These are phyloP conservation scores for Pseudopyricularia cyperi DNA, from an alignment of 2,329 filamentous ascomycete species.

Conservation along the genomic window DNA sequence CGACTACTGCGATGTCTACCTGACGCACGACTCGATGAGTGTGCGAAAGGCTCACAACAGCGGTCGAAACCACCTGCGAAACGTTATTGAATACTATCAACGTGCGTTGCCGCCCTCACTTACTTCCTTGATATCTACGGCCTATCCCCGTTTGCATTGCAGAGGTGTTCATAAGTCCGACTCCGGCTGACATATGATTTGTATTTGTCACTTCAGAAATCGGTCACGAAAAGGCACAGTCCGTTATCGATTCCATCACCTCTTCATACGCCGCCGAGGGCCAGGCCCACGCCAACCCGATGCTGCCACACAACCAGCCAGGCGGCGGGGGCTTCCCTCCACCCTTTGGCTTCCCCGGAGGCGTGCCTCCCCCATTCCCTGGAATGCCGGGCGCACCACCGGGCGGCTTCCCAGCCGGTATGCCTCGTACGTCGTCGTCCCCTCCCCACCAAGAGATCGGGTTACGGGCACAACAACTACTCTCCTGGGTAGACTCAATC, in stretches of 20 bases:
- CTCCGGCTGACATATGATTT: not conserved
- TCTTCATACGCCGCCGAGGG: conserved; percentile 91
- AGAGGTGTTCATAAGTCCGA: not conserved
- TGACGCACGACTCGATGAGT: conserved; percentile 99
- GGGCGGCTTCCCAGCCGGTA: conserved; percentile 4
- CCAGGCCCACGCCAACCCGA: conserved; percentile 73
- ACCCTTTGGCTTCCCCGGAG: conserved; percentile 21
- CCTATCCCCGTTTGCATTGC: not conserved
- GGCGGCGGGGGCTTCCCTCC: conserved; percentile 25
- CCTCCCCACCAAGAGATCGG: not conserved
- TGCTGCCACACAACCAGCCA: conserved; percentile 60
- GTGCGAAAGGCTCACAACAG: conserved; percentile 98
- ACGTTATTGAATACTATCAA: conserved; percentile 98
- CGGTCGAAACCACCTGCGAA: conserved; percentile 90
- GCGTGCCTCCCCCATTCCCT: conserved; percentile 13
- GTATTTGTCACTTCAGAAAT: conserved; percentile 51
- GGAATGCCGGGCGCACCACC: conserved; percentile 11
- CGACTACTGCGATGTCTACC: conserved; percentile 99
- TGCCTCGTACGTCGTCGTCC: conserved; percentile 1
- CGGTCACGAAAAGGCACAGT: conserved; percentile 95
- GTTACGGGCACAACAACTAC: too few relatives aligned
- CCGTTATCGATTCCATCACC: conserved; percentile 96
- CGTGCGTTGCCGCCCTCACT: conserved; percentile 35
- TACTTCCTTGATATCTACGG: not conserved
- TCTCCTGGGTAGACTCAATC: not conserved